Conservation (phyloP, 768 basidiomycete genomes). For the Pleurotus cornucopiae region DNA sequence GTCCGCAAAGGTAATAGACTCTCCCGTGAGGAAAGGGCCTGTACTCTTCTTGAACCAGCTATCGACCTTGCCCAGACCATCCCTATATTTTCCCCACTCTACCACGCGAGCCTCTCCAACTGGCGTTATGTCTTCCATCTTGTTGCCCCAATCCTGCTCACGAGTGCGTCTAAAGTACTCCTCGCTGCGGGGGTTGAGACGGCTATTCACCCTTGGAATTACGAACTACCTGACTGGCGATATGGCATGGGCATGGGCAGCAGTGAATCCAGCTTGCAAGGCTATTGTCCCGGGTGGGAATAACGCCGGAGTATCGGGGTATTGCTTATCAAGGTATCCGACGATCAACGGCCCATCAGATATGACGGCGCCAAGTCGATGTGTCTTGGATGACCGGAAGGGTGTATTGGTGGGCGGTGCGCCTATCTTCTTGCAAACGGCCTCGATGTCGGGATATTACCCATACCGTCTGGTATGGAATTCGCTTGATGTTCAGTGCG, state of each 20-base stretch:
- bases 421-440: conserved; percentile 25
- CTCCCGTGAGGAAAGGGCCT: not conserved
- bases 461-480: conserved; percentile 33
- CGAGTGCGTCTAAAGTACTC: not conserved
- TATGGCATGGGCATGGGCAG: not conserved
- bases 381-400: conserved; percentile 38
- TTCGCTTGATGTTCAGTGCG: conserved; percentile 16
- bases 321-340: conserved; percentile 35
- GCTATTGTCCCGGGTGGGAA: not conserved
- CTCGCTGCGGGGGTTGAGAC: not conserved
- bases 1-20: not conserved
- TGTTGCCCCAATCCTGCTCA: not conserved
- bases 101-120: not conserved
- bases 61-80: not conserved
- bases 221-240: not conserved
- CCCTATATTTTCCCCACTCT: not conserved
- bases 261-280: not conserved
- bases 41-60: not conserved
- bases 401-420: conserved; percentile 27
- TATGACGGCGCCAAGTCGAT: conserved; percentile 23
- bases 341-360: conserved; percentile 35
- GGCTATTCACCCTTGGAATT: not conserved
- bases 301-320: conserved; percentile 21
- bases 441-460: conserved; percentile 35
- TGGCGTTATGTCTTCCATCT: not conserved